These are phyloP conservation scores for Climacium dendroides DNA, from an alignment of 225 moss, liverwort and hornwort genomes.

Conservation along the genomic window DNA sequence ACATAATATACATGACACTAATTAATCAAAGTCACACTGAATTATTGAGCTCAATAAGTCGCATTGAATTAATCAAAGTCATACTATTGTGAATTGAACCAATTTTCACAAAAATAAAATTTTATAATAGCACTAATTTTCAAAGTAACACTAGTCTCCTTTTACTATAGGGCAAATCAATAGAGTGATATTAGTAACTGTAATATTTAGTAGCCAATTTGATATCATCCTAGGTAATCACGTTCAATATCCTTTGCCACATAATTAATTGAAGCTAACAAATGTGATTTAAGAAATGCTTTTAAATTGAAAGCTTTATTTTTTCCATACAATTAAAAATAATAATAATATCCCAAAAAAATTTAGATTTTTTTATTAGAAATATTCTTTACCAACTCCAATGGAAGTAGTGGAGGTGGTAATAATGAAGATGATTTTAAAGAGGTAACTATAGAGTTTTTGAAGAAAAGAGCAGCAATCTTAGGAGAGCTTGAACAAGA, in stretches of 20 bases:
- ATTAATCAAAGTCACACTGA: neutral
- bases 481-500: neutral
- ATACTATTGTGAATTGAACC: no score
- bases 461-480: neutral
- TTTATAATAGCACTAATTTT: neutral
- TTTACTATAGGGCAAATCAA: neutral
- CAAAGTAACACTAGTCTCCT: fast-evolving
- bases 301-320: neutral
- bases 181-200: fast-evolving
- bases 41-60: no score
- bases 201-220: fast-evolving
- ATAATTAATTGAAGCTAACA: neutral
- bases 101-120: neutral
- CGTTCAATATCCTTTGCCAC: fast-evolving
- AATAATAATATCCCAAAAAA: no score
- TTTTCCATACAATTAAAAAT: neutral
- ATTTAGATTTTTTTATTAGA: neutral
- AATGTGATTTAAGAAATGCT: neutral
- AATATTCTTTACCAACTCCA: neutral
- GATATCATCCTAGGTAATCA: neutral
- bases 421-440: neutral
- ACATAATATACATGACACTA: fast-evolving
- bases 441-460: neutral
- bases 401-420: fast-evolving
- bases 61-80: neutral